Evolutionary conservation across 148 eudicot genomes (phyloP).

Genomic region (Diospyros kaki): DNA sequence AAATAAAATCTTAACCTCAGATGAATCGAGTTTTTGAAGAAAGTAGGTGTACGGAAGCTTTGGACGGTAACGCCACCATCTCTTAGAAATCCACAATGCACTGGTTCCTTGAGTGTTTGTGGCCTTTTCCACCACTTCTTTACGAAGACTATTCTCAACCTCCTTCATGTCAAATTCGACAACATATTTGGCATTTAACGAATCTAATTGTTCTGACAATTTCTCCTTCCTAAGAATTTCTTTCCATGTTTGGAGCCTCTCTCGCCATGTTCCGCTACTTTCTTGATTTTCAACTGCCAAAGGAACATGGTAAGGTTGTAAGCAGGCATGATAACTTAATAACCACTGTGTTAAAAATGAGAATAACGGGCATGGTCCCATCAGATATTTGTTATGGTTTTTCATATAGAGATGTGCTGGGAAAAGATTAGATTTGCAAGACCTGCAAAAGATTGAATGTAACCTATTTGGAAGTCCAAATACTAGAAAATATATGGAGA

Average conservation of each 20-base stretch:
- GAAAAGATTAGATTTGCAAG: no score
- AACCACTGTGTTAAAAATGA: neutral
- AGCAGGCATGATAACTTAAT: neutral
- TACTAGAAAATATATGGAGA: no score
- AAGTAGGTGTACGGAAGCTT: constrained; percentile 94
- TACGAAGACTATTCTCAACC: constrained; percentile 82
- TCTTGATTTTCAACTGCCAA: constrained; percentile 46
- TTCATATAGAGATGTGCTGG: no score
- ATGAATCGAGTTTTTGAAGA: constrained; percentile 78
- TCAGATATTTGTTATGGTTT: neutral
- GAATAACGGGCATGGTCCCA: neutral
- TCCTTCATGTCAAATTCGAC: constrained; percentile 95
- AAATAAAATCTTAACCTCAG: constrained; percentile 53
- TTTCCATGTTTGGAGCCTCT: constrained; percentile 75
- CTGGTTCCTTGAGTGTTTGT: constrained; percentile 50
- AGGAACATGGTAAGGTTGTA: constrained; percentile 10
- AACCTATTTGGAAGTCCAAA: no score
- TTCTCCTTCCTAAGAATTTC: constrained; percentile 72
- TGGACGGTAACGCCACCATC: constrained; percentile 99
- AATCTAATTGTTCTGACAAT: constrained; percentile 58
- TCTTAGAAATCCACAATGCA: constrained; percentile 91
- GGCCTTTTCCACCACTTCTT: constrained; percentile 71
- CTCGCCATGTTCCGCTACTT: constrained; percentile 71
- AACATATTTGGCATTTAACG: constrained; percentile 60
- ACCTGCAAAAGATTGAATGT: no score